Evolutionary conservation across 768 basidiomycete species (phyloP), one percentile per base, ranked within the genome.

Genomic region (Panaeolus papilionaceus): DNA sequence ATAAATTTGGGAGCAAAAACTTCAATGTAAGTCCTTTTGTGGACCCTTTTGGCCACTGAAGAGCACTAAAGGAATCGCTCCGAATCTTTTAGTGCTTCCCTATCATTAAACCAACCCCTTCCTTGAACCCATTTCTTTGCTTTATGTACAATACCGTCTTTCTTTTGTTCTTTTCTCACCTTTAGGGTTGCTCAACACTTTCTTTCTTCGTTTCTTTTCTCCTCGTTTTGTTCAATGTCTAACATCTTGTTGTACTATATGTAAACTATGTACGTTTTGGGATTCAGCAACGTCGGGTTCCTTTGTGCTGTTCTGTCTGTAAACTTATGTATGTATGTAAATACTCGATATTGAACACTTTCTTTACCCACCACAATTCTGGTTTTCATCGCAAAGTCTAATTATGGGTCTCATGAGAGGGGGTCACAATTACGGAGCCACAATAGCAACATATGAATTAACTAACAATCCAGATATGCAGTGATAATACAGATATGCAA

Each of bases 1-100:
- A 63, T 76, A 64, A 71, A 58, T 23, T 28, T 23, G 47, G 23
- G 54, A 58, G 54, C 54, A 58, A 16, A 33, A 58, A 20, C 11
- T 18, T 14, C 3, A 23, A 58, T 58, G 54, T 58, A 58, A 58
- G 54, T 58, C 33, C 33, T 33, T 58, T 16, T 58, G 54, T 58
- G 54, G 54, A 58, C 54, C 54, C 54, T 58, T 33, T 58, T 58
- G 54, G 54, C 2, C 28, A 58, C 54, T 58, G n/a, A 28, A 58
- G n/a, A 58, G 54, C 54, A 58, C 54, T 58, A 58, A 58, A 58
- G 28, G 54, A 26, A 16, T 58, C 54, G 16, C 20, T 23, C 7
- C 23, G 49, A 51, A 54, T 28, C 51, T 33, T 54, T 58, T 58
- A 58, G 54, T 58, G 54, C 54, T 51, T 45, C 16, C 12, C n/a